Base-by-base conservation (phyloP, 495 filamentous ascomycete genomes). In the Opeltia flavorubescens region DNA sequence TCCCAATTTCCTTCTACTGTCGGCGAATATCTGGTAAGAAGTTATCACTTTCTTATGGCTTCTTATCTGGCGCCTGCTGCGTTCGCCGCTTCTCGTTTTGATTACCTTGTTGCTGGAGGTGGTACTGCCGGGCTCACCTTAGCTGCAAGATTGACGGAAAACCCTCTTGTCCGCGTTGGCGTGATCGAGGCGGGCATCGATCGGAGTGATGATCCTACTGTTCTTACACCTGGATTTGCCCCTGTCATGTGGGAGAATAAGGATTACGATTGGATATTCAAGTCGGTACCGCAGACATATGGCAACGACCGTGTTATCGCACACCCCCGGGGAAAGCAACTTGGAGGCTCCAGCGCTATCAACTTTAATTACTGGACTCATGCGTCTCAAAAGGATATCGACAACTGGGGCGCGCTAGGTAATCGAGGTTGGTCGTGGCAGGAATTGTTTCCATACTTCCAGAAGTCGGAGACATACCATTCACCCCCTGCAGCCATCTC, bases 261-360 rank as follows among this genome's bases (percentile, higher is more conserved):
- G 0, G 60, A 67, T 21, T 74, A 68, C 47, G 70, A 74, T 52
- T 76, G 74, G 72, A 62, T 64, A 26, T 71, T 70, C 43, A 55
- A 53, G 13, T 72, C 74, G 0, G 53, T 61, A 11, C 71, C 71
- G 20, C 72, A 77, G 55, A 59, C 62, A 9, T 50, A 50, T 11
- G 25, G 17, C 35, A 54, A 54, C n/a, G 23, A 41, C 9, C 48
- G 54, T 12, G 26, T 52, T 4, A 15, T 59, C 18, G 29, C 26
- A n/a, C 51, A 58, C 17, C 52, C 56, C 6, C 52, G 50, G 12
- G 55, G 52, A 8, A 62, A 61, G 7, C 58, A 57, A 5, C 57
- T 65, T 2, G 78, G 77, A 9, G 78, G 77, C 4, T 72, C 71
- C 13, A 78, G 72, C 7, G 66, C 66, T 5, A 62, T 81, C 47